Evolutionary conservation across 1,284 basidiomycete genomes (phyloP).

Genomic region (Phaffia rhodozyma): DNA sequence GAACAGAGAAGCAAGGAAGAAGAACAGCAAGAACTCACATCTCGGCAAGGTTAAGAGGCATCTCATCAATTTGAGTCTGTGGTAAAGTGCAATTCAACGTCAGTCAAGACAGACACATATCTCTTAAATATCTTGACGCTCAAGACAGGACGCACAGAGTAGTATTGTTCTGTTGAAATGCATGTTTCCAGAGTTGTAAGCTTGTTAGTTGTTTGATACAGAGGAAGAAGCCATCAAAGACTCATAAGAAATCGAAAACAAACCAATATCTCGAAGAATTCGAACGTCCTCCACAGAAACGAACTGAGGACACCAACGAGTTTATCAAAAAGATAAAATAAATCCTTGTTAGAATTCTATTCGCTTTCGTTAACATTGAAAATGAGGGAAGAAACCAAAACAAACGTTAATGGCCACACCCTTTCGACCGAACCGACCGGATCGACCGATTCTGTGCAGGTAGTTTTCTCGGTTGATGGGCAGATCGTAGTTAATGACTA

Average conservation of each 20-base stretch:
- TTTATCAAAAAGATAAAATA: conserved; percentile 4
- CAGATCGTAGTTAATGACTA: conserved; percentile 97
- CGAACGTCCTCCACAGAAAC: conserved; percentile 82
- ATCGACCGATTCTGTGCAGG: conserved; percentile 93
- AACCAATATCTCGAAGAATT: conserved; percentile 80
- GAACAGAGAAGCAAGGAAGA: too few relatives aligned
- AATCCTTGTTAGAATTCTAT: conserved; percentile 15
- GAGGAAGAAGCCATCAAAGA: conserved; percentile 13
- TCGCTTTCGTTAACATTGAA: conserved; percentile 19
- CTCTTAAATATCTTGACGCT: neutral
- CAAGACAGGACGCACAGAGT: neutral
- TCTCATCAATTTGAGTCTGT: conserved; percentile 86
- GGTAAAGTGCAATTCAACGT: conserved; percentile 33
- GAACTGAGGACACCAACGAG: conserved; percentile 44
- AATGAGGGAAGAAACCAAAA: conserved; percentile 21
- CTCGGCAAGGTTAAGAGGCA: conserved; percentile 84
- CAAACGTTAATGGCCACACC: conserved; percentile 79
- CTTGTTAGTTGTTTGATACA: conserved; percentile 14
- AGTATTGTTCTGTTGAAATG: conserved; percentile 22
- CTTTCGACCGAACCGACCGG: conserved; percentile 87
- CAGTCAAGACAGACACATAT: neutral
- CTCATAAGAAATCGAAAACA: conserved; percentile 26
- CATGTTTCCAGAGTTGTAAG: conserved; percentile 40
- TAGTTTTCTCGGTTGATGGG: conserved; percentile 97
- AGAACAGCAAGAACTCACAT: neutral